These are phyloP conservation scores for Trichosporon sp. DNA, from an alignment of 1,284 basidiomycete genomes.

Conservation along the genomic window DNA sequence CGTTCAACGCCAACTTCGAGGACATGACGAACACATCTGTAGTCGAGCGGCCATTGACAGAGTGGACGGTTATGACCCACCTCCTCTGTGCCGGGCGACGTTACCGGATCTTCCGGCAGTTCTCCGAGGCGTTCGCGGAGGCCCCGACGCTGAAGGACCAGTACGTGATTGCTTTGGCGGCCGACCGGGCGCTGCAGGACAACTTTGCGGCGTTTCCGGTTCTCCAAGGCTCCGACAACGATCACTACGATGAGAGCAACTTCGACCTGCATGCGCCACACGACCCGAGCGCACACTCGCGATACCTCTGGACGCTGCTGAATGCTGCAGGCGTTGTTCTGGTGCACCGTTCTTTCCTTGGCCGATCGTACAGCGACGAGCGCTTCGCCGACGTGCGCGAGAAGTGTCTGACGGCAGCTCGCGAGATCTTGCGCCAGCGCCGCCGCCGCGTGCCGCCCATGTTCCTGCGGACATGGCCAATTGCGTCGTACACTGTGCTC, in stretches of 20 bases:
- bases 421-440: conserved; percentile 36
- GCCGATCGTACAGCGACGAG: conserved; percentile 37
- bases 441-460: conserved; percentile 38
- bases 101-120: conserved; percentile 36
- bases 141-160: conserved; percentile 33
- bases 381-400: conserved; percentile 39
- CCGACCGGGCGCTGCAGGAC: conserved; percentile 29
- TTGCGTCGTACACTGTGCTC: conserved; percentile 40
- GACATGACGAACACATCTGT: conserved; percentile 33
- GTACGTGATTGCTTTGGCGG: conserved; percentile 31
- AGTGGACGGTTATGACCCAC: conserved; percentile 30
- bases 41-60: conserved; percentile 23
- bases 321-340: conserved; percentile 31
- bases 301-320: conserved; percentile 33
- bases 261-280: conserved; percentile 33
- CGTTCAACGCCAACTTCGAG: conserved; percentile 34
- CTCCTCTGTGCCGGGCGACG: conserved; percentile 31
- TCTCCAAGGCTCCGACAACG: conserved; percentile 28
- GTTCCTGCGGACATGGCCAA: conserved; percentile 43
- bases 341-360: conserved; percentile 37
- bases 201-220: conserved; percentile 32
- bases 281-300: conserved; percentile 32
- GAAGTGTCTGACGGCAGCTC: conserved; percentile 38
- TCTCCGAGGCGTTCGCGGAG: conserved; percentile 33
- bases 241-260: conserved; percentile 28